phyloP scores from a whole-genome alignment of 305 asterid species.

The Petunia hybrid region DNA sequence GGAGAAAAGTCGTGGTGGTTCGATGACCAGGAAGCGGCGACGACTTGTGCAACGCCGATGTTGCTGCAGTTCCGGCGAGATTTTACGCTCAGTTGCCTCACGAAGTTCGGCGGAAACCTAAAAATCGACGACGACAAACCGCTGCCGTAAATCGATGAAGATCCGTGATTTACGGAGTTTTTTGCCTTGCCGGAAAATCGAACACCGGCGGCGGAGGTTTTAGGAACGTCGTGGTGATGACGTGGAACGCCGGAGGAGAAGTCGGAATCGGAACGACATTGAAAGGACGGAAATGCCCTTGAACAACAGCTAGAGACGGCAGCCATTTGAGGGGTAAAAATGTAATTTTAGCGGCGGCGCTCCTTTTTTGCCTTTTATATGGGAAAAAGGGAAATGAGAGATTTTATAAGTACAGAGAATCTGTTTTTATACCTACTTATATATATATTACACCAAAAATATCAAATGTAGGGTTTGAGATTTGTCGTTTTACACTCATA shows the following conservation, averaged over 20 bases:
- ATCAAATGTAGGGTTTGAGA: background rate
- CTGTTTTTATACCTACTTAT: background rate
- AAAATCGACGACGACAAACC: constrained; percentile 67
- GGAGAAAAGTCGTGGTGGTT: constrained; percentile 50
- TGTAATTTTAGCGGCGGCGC: constrained; percentile 11
- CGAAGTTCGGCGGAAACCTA: constrained; percentile 92
- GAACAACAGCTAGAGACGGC: constrained; percentile 76
- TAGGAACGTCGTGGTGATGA: constrained; percentile 47
- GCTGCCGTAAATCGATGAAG: background rate
- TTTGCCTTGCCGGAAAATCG: constrained; percentile 36
- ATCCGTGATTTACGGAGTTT: constrained; percentile 10
- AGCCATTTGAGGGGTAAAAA: constrained; percentile 42
- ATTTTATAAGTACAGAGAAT: background rate
- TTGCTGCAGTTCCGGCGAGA: constrained; percentile 95
- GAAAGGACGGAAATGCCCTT: constrained; percentile 65
- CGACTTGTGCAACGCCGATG: constrained; percentile 95
- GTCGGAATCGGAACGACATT: constrained; percentile 90
- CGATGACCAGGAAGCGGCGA: constrained; percentile 96
- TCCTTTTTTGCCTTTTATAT: background rate
- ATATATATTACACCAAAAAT: background rate
- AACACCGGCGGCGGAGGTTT: constrained; percentile 51
- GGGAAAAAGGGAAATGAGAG: background rate
- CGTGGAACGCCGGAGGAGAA: constrained; percentile 53
- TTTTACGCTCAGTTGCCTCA: constrained; percentile 91
- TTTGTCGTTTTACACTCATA: background rate